Conservation (phyloP, 2,329 filamentous ascomycete genomes). For the Emergomyces africanus region DNA sequence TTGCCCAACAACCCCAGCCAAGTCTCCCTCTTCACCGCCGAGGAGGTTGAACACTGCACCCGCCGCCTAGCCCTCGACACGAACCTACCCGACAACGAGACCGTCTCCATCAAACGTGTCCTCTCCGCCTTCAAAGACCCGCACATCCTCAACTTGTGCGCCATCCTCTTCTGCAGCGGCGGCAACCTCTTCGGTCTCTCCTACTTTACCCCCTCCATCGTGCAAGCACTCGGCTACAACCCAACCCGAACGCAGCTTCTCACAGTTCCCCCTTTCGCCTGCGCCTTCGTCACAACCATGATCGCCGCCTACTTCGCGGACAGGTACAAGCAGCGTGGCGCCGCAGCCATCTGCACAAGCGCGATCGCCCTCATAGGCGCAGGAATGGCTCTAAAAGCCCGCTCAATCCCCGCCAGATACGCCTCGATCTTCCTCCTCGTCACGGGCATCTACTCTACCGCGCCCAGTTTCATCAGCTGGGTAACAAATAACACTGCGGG, state of each 20-base stretch:
- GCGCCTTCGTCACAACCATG: slow-evolving; percentile 20
- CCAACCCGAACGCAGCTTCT: slow-evolving; percentile 27
- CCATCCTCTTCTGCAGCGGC: slow-evolving; percentile 7
- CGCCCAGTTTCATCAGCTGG: slow-evolving; percentile 53
- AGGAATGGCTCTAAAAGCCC: slow-evolving; percentile 47
- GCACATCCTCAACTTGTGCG: slow-evolving; percentile 10
- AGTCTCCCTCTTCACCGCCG: slow-evolving; percentile 27
- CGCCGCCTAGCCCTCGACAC: slow-evolving; percentile 17
- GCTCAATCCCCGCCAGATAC: slow-evolving; percentile 42
- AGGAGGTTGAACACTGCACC: slow-evolving; percentile 26
- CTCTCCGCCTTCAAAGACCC: slow-evolving; percentile 30
- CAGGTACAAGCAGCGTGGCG: slow-evolving; percentile 30
- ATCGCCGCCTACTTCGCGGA: slow-evolving; percentile 21
- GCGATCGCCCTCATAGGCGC: slow-evolving; percentile 52
- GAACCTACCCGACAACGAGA: slow-evolving; percentile 15
- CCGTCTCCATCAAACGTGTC: slow-evolving; percentile 15
- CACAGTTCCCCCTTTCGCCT: slow-evolving; percentile 22
- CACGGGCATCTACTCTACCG: slow-evolving; percentile 49
- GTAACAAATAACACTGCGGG: slow-evolving; percentile 55
- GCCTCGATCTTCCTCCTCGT: slow-evolving; percentile 57
- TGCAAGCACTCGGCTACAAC: slow-evolving; percentile 27
- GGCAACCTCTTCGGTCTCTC: slow-evolving; percentile 26
- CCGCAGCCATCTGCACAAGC: slow-evolving; percentile 50
- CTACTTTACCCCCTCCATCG: slow-evolving; percentile 27
- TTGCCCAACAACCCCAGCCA: slow-evolving; percentile 33